A percentile compares a stretch with the other conserved stretches of the same genome.
phyloP scores from a whole-genome alignment of 257 asterid species.

The Solanum tarapatanum region DNA sequence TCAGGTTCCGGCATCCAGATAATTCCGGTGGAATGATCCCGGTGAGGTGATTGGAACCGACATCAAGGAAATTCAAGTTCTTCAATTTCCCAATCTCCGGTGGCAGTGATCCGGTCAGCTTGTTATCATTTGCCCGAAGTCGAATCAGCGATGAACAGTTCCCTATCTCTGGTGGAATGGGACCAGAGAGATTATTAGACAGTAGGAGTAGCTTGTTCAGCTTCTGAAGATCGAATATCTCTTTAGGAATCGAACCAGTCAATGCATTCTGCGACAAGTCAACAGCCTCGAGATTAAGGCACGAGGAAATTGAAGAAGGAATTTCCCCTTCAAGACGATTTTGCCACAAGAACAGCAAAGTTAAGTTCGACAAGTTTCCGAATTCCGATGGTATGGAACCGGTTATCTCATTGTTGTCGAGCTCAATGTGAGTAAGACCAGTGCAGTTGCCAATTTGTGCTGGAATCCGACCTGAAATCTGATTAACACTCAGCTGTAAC shows the following conservation, averaged over 20 bases:
- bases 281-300: slow-evolving; percentile 48
- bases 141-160: slow-evolving; percentile 64
- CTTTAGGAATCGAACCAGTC: slow-evolving; percentile 57
- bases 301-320: slow-evolving; percentile 46
- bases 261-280: slow-evolving; percentile 54
- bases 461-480: slow-evolving; percentile 59
- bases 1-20: slow-evolving; percentile 58
- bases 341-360: slow-evolving; percentile 56
- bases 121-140: slow-evolving; percentile 46
- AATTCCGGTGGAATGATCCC: slow-evolving; percentile 51
- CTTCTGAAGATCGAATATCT: slow-evolving; percentile 42
- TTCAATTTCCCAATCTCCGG: slow-evolving; percentile 50
- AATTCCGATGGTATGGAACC: slow-evolving; percentile 59
- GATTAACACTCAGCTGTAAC: slow-evolving; percentile 60
- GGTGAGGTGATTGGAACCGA: slow-evolving; percentile 49
- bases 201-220: slow-evolving; percentile 50
- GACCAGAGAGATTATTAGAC: slow-evolving; percentile 55
- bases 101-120: slow-evolving; percentile 52
- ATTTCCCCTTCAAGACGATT: slow-evolving; percentile 56
- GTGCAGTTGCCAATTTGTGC: slow-evolving; percentile 47
- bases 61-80: slow-evolving; percentile 58
- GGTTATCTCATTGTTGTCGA: slow-evolving; percentile 61
- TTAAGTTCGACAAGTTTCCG: slow-evolving; percentile 42
- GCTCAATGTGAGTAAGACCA: slow-evolving; percentile 53
- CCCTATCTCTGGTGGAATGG: slow-evolving; percentile 49